phyloP scores from a whole-genome alignment of 2,329 filamentous ascomycete genomes.

The Paracamarosporium sp. region DNA sequence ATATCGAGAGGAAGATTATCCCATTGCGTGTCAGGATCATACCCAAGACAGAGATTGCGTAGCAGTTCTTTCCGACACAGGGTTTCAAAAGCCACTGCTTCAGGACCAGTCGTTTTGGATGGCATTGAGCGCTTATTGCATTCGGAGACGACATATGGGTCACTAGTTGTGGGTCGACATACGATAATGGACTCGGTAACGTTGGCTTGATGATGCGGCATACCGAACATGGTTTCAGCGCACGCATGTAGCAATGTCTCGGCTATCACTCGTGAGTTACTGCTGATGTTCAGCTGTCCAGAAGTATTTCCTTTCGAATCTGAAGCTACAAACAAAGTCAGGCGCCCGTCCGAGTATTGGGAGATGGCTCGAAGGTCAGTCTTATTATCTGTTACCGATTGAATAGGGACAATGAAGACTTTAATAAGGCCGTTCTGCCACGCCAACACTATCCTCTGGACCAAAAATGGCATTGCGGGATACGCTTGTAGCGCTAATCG shows the following conservation, averaged over 20 bases:
- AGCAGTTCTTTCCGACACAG: conserved; percentile 54
- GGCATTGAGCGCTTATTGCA: conserved; percentile 42
- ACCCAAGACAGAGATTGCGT: conserved; percentile 56
- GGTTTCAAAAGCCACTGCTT: conserved; percentile 28
- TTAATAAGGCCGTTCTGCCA: conserved; percentile 43
- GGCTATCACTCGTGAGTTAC: conserved; percentile 41
- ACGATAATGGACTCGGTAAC: conserved; percentile 42
- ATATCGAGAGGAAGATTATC: conserved; percentile 56
- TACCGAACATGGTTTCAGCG: conserved; percentile 41
- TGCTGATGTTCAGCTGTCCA: conserved; percentile 38
- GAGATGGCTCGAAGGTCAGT: conserved; percentile 48
- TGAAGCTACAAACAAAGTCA: conserved; percentile 41
- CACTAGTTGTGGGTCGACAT: conserved; percentile 23
- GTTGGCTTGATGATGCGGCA: conserved; percentile 39
- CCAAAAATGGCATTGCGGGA: conserved; percentile 45
- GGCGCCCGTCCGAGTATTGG: conserved; percentile 32
- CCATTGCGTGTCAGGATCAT: conserved; percentile 60
- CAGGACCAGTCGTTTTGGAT: conserved; percentile 22
- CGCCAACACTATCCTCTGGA: conserved; percentile 36
- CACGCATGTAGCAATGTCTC: conserved; percentile 45
- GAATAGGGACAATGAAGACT: conserved; percentile 44
- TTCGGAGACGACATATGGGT: conserved; percentile 38
- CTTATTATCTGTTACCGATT: conserved; percentile 35
- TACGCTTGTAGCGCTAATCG: conserved; percentile 52
- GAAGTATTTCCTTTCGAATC: conserved; percentile 31